A percentile compares a stretch with the other conserved stretches of the same genome.
phyloP scores from a whole-genome alignment of 768 basidiomycete genomes.

The Hypsizygus marmoreus region DNA sequence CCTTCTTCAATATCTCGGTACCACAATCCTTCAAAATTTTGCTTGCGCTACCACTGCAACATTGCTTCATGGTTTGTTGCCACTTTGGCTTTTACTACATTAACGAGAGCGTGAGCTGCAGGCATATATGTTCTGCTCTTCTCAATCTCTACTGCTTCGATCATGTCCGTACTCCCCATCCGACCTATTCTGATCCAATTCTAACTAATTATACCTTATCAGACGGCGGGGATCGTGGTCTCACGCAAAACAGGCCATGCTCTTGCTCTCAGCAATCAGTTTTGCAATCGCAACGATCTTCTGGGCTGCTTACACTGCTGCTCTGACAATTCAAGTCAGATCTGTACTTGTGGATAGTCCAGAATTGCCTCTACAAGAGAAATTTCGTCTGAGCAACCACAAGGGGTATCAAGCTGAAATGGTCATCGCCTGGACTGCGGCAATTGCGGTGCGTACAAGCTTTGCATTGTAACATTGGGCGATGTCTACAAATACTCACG shows the following conservation, averaged over 20 bases:
- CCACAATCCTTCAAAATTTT: too few relatives aligned
- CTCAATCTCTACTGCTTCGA: not conserved
- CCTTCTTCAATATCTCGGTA: too few relatives aligned
- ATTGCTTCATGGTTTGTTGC: too few relatives aligned
- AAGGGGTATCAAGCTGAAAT: not conserved
- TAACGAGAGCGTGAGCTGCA: not conserved
- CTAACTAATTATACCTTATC: too few relatives aligned
- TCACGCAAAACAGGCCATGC: not conserved
- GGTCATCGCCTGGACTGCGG: not conserved
- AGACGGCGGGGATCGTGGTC: too few relatives aligned
- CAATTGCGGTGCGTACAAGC: not conserved
- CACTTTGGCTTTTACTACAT: too few relatives aligned
- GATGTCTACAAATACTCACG: not conserved
- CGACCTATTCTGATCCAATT: too few relatives aligned
- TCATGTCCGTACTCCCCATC: not conserved
- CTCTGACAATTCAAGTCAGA: not conserved
- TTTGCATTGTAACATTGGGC: not conserved
- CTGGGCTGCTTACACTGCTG: not conserved
- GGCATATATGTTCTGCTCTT: not conserved
- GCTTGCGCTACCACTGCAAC: too few relatives aligned
- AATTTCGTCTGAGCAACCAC: not conserved
- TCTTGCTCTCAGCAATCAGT: not conserved
- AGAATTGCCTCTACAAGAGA: not conserved
- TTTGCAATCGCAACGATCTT: not conserved
- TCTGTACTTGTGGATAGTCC: not conserved